phyloP scores from a whole-genome alignment of 2,329 filamentous ascomycete species.

The Neofusicoccum sp. region DNA sequence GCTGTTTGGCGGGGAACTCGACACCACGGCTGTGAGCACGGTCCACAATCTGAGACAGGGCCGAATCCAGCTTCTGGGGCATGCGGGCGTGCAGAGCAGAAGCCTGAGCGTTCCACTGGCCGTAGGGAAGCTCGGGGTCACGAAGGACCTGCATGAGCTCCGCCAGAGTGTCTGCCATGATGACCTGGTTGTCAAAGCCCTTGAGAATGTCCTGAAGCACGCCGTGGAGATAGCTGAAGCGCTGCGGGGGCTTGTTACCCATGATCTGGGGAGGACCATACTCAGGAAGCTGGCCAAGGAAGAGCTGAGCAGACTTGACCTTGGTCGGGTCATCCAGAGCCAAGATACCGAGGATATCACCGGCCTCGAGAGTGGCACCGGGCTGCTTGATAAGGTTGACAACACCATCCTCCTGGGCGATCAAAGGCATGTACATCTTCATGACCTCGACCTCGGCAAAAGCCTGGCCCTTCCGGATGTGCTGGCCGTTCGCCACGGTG shows the following conservation, averaged over 20 bases:
- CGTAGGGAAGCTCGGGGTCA: slow-evolving; percentile 86
- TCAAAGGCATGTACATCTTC: slow-evolving; percentile 99
- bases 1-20: slow-evolving; percentile 89
- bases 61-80: slow-evolving; percentile 85
- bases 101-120: slow-evolving; percentile 94
- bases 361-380: slow-evolving; percentile 93
- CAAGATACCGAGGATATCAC: slow-evolving; percentile 97
- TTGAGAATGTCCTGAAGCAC: slow-evolving; percentile 84
- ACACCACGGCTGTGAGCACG: slow-evolving; percentile 71
- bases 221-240: slow-evolving; percentile 72
- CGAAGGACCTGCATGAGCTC: slow-evolving; percentile 88
- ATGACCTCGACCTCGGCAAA: slow-evolving; percentile 99
- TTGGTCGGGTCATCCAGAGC: slow-evolving; percentile 92
- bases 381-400: slow-evolving; percentile 99
- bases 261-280: slow-evolving; percentile 83
- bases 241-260: slow-evolving; percentile 87
- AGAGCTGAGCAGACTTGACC: slow-evolving; percentile 94
- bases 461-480: slow-evolving; percentile 86
- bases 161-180: slow-evolving; percentile 84
- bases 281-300: slow-evolving; percentile 84
- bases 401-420: slow-evolving; percentile 91
- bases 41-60: slow-evolving; percentile 82
- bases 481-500: slow-evolving; percentile 89
- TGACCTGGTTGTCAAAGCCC: slow-evolving; percentile 95
- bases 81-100: slow-evolving; percentile 96